A percentile compares a stretch with the other conserved stretches of the same genome.
Evolutionary conservation across 2,329 filamentous ascomycete species (phyloP).

Genomic region (Talaromyces sp.): DNA sequence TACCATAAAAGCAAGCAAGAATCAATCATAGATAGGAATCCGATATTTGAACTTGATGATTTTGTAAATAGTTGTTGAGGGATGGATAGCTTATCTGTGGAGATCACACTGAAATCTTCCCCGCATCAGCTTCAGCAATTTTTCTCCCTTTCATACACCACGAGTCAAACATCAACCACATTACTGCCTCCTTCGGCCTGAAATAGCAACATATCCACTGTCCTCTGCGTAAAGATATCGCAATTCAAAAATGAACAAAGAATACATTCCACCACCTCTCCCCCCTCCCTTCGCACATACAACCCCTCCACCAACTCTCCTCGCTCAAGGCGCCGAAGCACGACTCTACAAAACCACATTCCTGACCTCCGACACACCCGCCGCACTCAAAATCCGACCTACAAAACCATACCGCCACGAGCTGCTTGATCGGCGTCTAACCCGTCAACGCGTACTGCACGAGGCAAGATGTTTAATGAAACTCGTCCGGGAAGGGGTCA

Average conservation of each 20-base stretch:
- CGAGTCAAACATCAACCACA: background rate
- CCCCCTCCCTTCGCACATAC: slow-evolving; percentile 64
- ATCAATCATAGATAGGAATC: no score
- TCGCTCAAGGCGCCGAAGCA: slow-evolving; percentile 93
- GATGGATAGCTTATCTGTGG: background rate
- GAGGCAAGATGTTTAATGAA: slow-evolving; percentile 83
- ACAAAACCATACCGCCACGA: slow-evolving; percentile 90
- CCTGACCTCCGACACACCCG: slow-evolving; percentile 63
- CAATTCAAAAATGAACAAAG: background rate
- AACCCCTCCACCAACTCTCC: slow-evolving; percentile 62
- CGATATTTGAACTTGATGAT: background rate
- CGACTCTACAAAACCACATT: slow-evolving; percentile 86
- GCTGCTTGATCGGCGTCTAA: slow-evolving; percentile 80
- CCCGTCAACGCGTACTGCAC: slow-evolving; percentile 78
- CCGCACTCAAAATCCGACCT: slow-evolving; percentile 87
- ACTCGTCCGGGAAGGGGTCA: slow-evolving; percentile 72
- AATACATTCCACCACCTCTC: slow-evolving; percentile 41
- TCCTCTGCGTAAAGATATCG: background rate
- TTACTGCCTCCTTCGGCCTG: background rate
- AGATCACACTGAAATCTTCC: background rate
- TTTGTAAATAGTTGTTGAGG: background rate
- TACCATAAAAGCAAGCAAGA: background rate
- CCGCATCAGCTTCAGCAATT: slow-evolving; percentile 11
- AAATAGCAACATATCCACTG: no score
- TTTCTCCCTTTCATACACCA: background rate